Evolutionary conservation across 2,329 filamentous ascomycete species (phyloP).

Genomic region (Akanthomyces uredinophilus): DNA sequence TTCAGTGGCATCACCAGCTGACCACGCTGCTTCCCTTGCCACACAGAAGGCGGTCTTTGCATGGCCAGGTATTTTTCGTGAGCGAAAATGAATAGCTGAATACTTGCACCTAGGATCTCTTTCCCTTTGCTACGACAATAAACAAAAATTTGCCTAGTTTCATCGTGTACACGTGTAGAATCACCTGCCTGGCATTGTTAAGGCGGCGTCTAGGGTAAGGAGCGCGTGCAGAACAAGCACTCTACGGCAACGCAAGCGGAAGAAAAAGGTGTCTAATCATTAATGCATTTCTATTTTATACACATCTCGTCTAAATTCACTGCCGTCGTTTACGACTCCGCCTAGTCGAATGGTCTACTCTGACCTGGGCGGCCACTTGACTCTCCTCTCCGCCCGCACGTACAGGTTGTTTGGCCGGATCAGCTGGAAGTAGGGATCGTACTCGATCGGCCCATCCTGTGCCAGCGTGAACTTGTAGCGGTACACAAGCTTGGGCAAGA

Average conservation of each 20-base stretch:
- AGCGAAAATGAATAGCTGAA: too few relatives aligned
- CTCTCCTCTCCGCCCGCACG: slow-evolving; percentile 43
- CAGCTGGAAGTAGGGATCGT: slow-evolving; percentile 55
- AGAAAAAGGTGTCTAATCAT: neutral
- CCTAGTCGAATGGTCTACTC: neutral
- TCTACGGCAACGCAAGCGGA: neutral
- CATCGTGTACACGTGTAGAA: neutral
- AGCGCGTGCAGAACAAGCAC: too few relatives aligned
- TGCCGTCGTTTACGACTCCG: neutral
- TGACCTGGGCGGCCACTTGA: slow-evolving; percentile 40
- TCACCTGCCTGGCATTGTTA: neutral
- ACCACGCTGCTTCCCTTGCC: too few relatives aligned
- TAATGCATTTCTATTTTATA: neutral
- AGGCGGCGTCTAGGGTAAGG: neutral
- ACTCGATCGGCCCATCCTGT: slow-evolving; percentile 47
- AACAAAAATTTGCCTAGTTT: neutral
- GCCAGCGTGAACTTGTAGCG: slow-evolving; percentile 52
- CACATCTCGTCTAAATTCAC: neutral
- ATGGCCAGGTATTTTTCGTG: too few relatives aligned
- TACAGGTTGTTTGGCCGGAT: slow-evolving; percentile 53
- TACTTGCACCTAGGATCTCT: too few relatives aligned
- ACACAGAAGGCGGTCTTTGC: too few relatives aligned
- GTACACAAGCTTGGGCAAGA: slow-evolving; percentile 53
- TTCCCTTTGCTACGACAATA: too few relatives aligned
- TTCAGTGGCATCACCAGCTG: too few relatives aligned